Base-by-base conservation (phyloP, 1,139 yeast genomes). In the Debaryomycetaceae sp. region DNA sequence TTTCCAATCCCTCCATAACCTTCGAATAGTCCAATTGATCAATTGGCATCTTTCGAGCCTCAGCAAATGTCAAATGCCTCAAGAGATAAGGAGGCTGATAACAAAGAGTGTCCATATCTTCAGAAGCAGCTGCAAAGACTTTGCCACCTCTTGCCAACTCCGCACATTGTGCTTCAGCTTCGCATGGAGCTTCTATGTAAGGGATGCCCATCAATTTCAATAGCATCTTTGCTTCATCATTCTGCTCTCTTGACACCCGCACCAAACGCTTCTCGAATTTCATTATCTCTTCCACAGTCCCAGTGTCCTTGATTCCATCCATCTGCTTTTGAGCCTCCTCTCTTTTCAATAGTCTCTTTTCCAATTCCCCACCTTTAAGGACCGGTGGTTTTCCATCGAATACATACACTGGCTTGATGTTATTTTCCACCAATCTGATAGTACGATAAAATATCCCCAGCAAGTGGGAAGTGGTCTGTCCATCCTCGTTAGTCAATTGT, bases 151-250 rank as follows among this genome's bases (percentile, higher is more conserved):
- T 80, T 2, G 98, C 97, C 46, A 93, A 69, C 52, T 83, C 95
- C 0, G 99, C 99, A 71, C 99, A 93, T 59, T 93, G 98, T 0
- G 99, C 97, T 62, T 93, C 99, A 0, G 99, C 99, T 65, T 93
- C 99, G 63, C 97, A 86, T 1, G 99, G 99, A 0, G 99, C 98
- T 45, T 83, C 81, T 6, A 93, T 86, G 56, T 72, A 88, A 1
- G 99, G 99, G 38, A 93, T 86, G 1, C 99, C 99, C 99, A 93
- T 93, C 38, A 91, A 70, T 45, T 73, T 79, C 45, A 93, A 71
- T 47, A 93, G 68, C 51, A 78, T 74, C 62, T 89, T 88, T 17
- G 97, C 98, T 58, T 95, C 99, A 34, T 88, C 97, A 57, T 91
- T 93, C 55, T 95, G 99, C 54, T 89, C 93, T 47, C 80, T 73